Evolutionary conservation across 768 basidiomycete genomes (phyloP), one percentile per base, ranked within the genome.

Genomic region (Postia placenta): DNA sequence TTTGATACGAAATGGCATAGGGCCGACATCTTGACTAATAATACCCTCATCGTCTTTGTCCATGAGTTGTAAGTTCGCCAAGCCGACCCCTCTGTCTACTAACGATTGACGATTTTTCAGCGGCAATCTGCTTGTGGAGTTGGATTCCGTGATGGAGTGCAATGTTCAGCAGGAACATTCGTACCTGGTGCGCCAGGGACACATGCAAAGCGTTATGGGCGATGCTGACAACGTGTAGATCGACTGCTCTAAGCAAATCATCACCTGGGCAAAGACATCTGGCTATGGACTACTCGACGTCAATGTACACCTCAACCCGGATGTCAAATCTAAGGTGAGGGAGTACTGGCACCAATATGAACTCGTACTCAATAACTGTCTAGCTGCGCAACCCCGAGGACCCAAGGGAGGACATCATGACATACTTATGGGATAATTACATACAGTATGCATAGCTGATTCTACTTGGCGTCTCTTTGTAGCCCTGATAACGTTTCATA

Each of bases 401-500:
- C 38, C 71, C 73, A 36, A 74, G 73, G 6, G 73, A 65, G 42
- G 80, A 87, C 24, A 67, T 94, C 20, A 63, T 95, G 50, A 74
- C 75, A 3, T 95, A 97, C 63, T 65, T 98, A 11, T 99, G 96
- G 96, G 95, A 98, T 65, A 95, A 97, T 60, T 94, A 93, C 60
- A 74, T 98, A 53, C 82, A 87, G 94, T 96, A 57, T 51, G 87
- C 22, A 5, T 9, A 20, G 17, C n/a, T n/a, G n/a, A n/a, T n/a
- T n/a, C n/a, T n/a, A n/a, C n/a, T 27, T 9, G 24, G 15, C 42
- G n/a, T 12, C 24, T 27, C n/a, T 9, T 35, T 35, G 33, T 35
- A 9, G 26, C 23, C 24, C 25, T 4, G 42, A 44, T 6, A 26
- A 3, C 27, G 33, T 9, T 28, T 52, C 51, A 39, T 56, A 93